These are phyloP conservation scores for Vitis vinifera DNA, from an alignment of 164 flowering plant genomes.

Conservation along the genomic window ASM3070453v1 NC_081817.1:1954501-1955000, in stretches of 20 bases:
- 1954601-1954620: conserved; percentile 47
- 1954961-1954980: conserved; percentile 5
- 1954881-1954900: conserved; percentile 4
- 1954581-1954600: conserved; percentile 25
- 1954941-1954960: conserved; percentile 1
- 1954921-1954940: background rate
- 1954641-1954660: conserved; percentile 4
- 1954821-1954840: conserved; percentile 3
- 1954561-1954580: conserved; percentile 25
- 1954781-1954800: background rate
- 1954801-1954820: background rate
- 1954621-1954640: conserved; percentile 18
- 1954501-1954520: conserved; percentile 15
- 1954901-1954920: background rate
- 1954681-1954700: conserved; percentile 26
- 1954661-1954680: conserved; percentile 21
- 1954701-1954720: background rate
- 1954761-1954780: background rate
- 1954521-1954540: conserved; percentile 17
- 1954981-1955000: conserved; percentile 1
- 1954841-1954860: conserved; percentile 11
- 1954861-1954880: background rate
- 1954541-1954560: conserved; percentile 19
- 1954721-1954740: conserved; percentile 2
- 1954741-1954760: background rate